phyloP scores from a whole-genome alignment of 192 early-diverging fungal genomes.

The Obelidium mucronatum region DNA sequence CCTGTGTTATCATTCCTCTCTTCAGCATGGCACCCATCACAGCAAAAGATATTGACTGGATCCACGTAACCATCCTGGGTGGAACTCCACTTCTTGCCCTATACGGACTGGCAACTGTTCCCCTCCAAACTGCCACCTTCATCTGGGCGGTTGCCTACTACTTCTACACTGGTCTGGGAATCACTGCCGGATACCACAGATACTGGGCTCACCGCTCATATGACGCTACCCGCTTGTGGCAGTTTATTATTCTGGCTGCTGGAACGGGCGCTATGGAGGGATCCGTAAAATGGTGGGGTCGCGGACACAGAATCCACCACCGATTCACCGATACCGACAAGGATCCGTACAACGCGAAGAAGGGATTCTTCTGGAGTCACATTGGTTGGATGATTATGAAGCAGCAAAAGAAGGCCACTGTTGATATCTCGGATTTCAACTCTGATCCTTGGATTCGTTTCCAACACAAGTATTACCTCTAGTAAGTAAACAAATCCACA shows the following conservation, averaged over 20 bases:
- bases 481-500: too few species aligned
- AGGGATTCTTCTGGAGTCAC: conserved; percentile 59
- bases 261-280: conserved; percentile 58
- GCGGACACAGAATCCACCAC: conserved; percentile 61
- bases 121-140: conserved; percentile 72
- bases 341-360: conserved; percentile 60
- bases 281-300: conserved; percentile 61
- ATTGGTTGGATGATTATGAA: conserved; percentile 60
- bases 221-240: conserved; percentile 49
- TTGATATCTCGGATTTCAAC: conserved; percentile 58
- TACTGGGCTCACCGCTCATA: conserved; percentile 61
- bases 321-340: conserved; percentile 61
- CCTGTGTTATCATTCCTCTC: not conserved
- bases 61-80: conserved; percentile 41
- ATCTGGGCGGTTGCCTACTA: conserved; percentile 78
- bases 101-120: conserved; percentile 79
- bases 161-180: conserved; percentile 78
- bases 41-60: conserved; percentile 45
- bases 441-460: conserved; percentile 51
- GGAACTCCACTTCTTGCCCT: conserved; percentile 78
- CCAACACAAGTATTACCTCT: conserved; percentile 58
- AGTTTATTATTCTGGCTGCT: conserved; percentile 44
- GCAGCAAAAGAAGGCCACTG: conserved; percentile 41
- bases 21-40: not conserved
- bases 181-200: conserved; percentile 75